Percentiles rank a stretch among this genome's conserved stretches.
Evolutionary conservation across 495 filamentous ascomycete genomes (phyloP).

Genomic region (Amphirosellinia nigrospora): DNA sequence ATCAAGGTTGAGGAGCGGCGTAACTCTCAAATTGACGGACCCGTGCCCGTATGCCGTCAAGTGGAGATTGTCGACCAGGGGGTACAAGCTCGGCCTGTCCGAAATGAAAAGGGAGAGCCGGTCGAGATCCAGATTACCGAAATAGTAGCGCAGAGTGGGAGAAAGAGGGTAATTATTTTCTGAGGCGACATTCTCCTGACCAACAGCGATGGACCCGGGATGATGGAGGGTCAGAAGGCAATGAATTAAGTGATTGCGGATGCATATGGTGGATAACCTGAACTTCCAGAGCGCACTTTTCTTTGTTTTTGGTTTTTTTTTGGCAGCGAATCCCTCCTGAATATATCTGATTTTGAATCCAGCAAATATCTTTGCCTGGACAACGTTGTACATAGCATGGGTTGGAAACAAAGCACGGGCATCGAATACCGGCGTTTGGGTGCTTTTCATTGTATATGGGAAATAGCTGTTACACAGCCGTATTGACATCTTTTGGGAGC

Average conservation of each 20-base stretch:
- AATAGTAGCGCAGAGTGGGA: slow-evolving; percentile 38
- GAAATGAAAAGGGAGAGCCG: slow-evolving; percentile 46
- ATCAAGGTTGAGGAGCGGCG: slow-evolving; percentile 84
- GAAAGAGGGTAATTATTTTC: slow-evolving; percentile 2
- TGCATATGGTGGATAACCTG: slow-evolving; percentile 45
- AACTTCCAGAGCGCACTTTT: no score
- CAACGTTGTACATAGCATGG: slow-evolving; percentile 25
- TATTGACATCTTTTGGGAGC: slow-evolving; percentile 14
- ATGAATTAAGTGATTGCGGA: slow-evolving; percentile 42
- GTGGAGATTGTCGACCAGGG: slow-evolving; percentile 66
- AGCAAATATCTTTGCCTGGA: slow-evolving; percentile 21
- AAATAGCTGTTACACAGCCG: neutral
- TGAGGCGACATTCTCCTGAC: slow-evolving; percentile 5
- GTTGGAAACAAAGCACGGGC: slow-evolving; percentile 28
- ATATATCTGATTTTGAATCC: slow-evolving; percentile 23
- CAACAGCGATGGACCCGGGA: neutral
- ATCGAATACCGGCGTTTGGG: slow-evolving; percentile 26
- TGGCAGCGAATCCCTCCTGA: neutral
- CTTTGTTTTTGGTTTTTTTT: neutral
- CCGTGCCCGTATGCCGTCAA: slow-evolving; percentile 71
- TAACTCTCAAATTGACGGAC: slow-evolving; percentile 43
- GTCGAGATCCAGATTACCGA: slow-evolving; percentile 67
- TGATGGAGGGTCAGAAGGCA: neutral
- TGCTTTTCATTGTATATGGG: neutral
- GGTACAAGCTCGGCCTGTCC: slow-evolving; percentile 46